These are phyloP conservation scores for Butyriboletus loyo DNA, from an alignment of 768 basidiomycete species.

Conservation along the genomic window DNA sequence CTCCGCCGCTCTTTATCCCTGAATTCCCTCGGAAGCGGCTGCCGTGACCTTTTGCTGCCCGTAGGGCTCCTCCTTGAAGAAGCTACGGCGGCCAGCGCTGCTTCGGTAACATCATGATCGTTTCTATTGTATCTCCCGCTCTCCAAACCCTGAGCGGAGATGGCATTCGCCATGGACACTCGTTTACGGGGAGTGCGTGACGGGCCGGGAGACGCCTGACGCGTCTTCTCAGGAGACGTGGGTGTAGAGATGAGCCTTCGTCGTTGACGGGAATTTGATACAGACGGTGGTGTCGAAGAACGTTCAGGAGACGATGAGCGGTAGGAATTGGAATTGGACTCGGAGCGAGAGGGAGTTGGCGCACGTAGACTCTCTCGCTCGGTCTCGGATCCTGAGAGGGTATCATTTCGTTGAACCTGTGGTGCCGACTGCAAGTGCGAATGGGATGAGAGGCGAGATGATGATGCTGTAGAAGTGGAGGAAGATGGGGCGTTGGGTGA, in stretches of 20 bases:
- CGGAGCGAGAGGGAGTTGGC: slow-evolving; percentile 29
- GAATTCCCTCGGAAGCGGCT: slow-evolving; percentile 53
- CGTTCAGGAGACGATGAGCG: slow-evolving; percentile 40
- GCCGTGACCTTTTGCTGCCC: slow-evolving; percentile 41
- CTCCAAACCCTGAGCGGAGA: slow-evolving; percentile 26
- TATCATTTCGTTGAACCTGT: slow-evolving; percentile 31
- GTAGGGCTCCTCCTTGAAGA: slow-evolving; percentile 53
- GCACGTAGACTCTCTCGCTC: slow-evolving; percentile 60
- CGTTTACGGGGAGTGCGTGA: slow-evolving; percentile 44
- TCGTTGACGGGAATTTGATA: slow-evolving; percentile 27
- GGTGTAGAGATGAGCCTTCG: slow-evolving; percentile 49
- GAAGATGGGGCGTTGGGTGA: slow-evolving; percentile 34
- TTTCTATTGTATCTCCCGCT: slow-evolving; percentile 22
- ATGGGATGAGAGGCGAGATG: slow-evolving; percentile 36
- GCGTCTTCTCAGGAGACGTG: slow-evolving; percentile 39
- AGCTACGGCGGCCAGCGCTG: slow-evolving; percentile 61
- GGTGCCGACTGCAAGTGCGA: slow-evolving; percentile 29
- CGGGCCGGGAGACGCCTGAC: slow-evolving; percentile 38
- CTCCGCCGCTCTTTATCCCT: slow-evolving; percentile 34
- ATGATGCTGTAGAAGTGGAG: slow-evolving; percentile 34
- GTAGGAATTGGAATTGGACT: slow-evolving; percentile 29
- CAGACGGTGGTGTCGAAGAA: slow-evolving; percentile 36
- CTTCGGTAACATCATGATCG: slow-evolving; percentile 44
- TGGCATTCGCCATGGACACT: slow-evolving; percentile 35
- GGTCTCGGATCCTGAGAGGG: slow-evolving; percentile 76